These are phyloP conservation scores for Quercus variabilis DNA, from an alignment of 306 rosid genomes.

Conservation along the genomic window DNA sequence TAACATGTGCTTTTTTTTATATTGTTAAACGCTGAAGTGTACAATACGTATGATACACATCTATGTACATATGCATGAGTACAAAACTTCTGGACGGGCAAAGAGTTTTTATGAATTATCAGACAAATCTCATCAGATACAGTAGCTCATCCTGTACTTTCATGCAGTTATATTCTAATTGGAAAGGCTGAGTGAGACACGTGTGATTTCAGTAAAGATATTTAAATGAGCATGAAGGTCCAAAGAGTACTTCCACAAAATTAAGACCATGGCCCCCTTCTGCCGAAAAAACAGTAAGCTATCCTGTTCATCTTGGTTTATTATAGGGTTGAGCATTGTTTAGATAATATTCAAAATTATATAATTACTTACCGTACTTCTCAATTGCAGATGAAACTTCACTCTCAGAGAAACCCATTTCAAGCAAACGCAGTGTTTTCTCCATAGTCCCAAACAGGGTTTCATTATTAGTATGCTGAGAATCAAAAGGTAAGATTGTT, in stretches of 20 bases:
- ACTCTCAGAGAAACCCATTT: constrained; percentile 92
- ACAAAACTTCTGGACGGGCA: background rate
- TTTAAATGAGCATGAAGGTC: background rate
- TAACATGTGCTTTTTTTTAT: too few relatives aligned
- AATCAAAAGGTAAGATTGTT: constrained; percentile 8
- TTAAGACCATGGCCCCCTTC: background rate
- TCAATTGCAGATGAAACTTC: constrained; percentile 88
- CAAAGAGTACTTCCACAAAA: background rate
- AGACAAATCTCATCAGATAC: background rate
- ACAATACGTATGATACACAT: too few relatives aligned
- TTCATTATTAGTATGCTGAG: constrained; percentile 52
- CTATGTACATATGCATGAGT: background rate
- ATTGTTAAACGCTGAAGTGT: too few relatives aligned
- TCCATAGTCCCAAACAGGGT: constrained; percentile 84
- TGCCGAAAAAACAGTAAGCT: background rate
- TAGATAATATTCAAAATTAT: constrained; percentile 4
- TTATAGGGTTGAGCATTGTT: background rate
- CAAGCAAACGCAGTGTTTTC: constrained; percentile 76
- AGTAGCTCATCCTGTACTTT: background rate
- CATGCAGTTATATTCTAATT: background rate
- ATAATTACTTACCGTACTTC: constrained; percentile 61
- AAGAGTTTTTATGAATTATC: background rate
- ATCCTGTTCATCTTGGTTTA: background rate
- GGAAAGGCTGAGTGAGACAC: background rate
- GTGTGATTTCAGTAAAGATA: background rate